Evolutionary conservation across 148 eudicot genomes (phyloP), one percentile per base, ranked within the genome.

Genomic region (Camellia sinensis): DNA sequence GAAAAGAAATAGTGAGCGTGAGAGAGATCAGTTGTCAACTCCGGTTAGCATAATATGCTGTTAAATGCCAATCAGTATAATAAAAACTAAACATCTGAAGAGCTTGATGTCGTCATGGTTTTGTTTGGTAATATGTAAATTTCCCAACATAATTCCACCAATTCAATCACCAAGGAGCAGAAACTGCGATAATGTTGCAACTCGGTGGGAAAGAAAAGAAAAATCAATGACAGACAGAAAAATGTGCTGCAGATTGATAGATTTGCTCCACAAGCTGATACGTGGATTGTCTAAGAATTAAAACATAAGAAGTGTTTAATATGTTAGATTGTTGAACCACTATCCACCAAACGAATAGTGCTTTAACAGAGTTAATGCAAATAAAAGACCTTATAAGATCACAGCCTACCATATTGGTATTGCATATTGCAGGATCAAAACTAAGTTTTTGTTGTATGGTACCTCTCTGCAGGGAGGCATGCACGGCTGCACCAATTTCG

Each of bases 391-490:
- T 48, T 29, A 64, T 14, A 63, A 12, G 40, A 63, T 64, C 57
- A 73, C 45, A 15, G 44, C 67, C 40, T 74, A 7, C 9, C 19
- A 13, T 41, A 13, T 62, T 41, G 73, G 18, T 50, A 17, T 9
- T 44, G 41, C 78, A 9, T 62, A 15, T 19, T 59, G 5, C 63
- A 37, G 22, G 37, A 7, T 57, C 3, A 45, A 78, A 67, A 56
- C 53, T 60, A 7, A 0, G 14, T 6, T 43, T 57, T 69, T 78
- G 56, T 78, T 72, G 11, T 21, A 0, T 79, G 72, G 62, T 15
- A 44, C 59, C 50, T 50, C 10, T 17, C 41, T 21, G 43, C 88
- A 94, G 98, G 88, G 99, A 96, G 74, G 97, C 99, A 66, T 88
- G 88, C 75, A 87, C 87, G 53, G 77, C 89, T 67, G 81, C 78